These are phyloP conservation scores for Nakazawaea anatomiae DNA, from an alignment of 805 yeast species.

Conservation along the genomic window DNA sequence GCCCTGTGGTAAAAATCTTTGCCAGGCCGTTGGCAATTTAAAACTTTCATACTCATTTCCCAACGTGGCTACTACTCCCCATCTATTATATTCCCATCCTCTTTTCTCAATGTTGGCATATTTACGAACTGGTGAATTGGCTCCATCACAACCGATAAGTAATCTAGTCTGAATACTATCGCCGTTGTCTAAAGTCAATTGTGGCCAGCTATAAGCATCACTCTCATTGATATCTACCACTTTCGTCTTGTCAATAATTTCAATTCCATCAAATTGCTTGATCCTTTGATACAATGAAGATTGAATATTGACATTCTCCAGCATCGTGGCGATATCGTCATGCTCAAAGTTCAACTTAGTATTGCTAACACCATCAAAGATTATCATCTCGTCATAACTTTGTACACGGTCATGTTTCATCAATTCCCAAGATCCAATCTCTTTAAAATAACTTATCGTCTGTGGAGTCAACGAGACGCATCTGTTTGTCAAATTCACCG, in stretches of 20 bases:
- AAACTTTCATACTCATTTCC: slow-evolving; percentile 67
- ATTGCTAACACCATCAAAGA: slow-evolving; percentile 78
- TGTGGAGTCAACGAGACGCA: slow-evolving; percentile 84
- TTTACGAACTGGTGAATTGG: slow-evolving; percentile 83
- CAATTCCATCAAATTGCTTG: slow-evolving; percentile 33
- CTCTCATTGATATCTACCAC: slow-evolving; percentile 47
- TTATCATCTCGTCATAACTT: slow-evolving; percentile 73
- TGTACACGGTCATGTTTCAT: slow-evolving; percentile 67
- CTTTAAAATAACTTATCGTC: slow-evolving; percentile 56
- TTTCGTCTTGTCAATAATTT: slow-evolving; percentile 59
- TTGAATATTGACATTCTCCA: slow-evolving; percentile 82
- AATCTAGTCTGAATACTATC: slow-evolving; percentile 58
- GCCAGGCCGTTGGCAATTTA: slow-evolving; percentile 74
- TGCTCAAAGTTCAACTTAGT: slow-evolving; percentile 70
- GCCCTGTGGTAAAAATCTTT: slow-evolving; percentile 85
- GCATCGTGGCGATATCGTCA: slow-evolving; percentile 71
- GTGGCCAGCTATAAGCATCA: slow-evolving; percentile 61
- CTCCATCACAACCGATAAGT: slow-evolving; percentile 95
- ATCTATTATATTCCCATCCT: slow-evolving; percentile 87
- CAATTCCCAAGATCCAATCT: slow-evolving; percentile 73
- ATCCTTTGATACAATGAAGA: slow-evolving; percentile 57
- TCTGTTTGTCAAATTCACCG: slow-evolving; percentile 62
- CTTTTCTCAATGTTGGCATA: slow-evolving; percentile 78
- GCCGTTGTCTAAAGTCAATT: slow-evolving; percentile 64
- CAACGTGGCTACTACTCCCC: slow-evolving; percentile 91